phyloP scores from a whole-genome alignment of 352 stramenopile species.

The Globisporangium acanthophoron region DNA sequence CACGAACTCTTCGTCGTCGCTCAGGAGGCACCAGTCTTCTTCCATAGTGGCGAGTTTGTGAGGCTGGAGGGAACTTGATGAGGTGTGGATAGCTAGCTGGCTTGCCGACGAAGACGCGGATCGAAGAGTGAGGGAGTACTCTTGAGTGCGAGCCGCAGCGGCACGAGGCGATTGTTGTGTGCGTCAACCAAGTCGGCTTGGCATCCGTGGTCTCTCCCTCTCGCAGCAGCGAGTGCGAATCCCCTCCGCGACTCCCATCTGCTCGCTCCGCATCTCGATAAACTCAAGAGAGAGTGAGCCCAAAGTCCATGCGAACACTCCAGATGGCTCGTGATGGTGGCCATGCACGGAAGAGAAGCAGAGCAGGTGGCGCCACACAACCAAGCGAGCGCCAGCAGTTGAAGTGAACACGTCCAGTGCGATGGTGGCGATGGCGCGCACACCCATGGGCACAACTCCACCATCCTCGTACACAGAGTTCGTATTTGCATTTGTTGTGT shows the following conservation, averaged over 20 bases:
- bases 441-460: too few relatives aligned
- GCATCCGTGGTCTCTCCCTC: neutral
- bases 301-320: neutral
- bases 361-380: neutral
- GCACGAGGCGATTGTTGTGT: neutral
- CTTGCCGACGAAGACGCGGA: neutral
- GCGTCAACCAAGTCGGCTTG: neutral
- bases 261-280: slow-evolving; percentile 6
- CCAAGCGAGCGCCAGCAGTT: neutral
- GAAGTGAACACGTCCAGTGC: neutral
- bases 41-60: slow-evolving; percentile 15
- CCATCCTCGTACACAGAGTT: too few relatives aligned
- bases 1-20: slow-evolving; percentile 27
- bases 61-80: neutral
- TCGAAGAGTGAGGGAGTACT: slow-evolving; percentile 4
- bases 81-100: neutral
- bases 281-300: neutral
- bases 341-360: neutral
- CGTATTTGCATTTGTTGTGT: neutral
- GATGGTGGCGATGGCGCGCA: too few relatives aligned
- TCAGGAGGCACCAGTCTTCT: slow-evolving; percentile 60
- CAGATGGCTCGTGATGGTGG: neutral
- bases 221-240: neutral
- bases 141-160: neutral
- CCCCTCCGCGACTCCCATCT: slow-evolving; percentile 7